phyloP scores from a whole-genome alignment of 495 filamentous ascomycete genomes.

The Annulohypoxylon nitens region DNA sequence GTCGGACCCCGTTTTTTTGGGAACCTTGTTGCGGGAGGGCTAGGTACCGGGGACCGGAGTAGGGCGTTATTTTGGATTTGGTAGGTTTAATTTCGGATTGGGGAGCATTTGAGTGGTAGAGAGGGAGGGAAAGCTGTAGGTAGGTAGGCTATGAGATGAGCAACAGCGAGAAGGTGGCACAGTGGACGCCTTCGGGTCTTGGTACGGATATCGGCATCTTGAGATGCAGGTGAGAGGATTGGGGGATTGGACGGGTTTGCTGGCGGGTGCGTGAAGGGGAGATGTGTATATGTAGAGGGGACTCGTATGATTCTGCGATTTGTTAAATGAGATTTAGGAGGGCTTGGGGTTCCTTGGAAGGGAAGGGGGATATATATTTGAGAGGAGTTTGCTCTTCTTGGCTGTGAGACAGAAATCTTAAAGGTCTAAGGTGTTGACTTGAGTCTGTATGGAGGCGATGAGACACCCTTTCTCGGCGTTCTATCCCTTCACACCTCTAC shows the following conservation, averaged over 20 bases:
- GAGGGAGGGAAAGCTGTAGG: neutral
- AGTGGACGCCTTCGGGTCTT: neutral
- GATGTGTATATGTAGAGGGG: neutral
- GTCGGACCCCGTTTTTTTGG: neutral
- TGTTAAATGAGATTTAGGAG: neutral
- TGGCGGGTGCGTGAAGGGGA: neutral
- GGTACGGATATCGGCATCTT: neutral
- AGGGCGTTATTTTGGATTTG: neutral
- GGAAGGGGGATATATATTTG: neutral
- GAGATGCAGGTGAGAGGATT: neutral
- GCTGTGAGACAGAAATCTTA: constrained; percentile 1
- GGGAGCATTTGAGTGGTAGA: too few relatives aligned
- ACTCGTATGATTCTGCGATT: neutral
- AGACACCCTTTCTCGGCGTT: constrained; percentile 6
- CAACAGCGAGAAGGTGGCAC: neutral
- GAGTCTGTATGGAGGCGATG: neutral
- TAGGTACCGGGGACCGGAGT: neutral
- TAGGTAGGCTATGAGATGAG: neutral
- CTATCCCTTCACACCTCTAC: neutral
- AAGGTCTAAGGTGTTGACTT: neutral
- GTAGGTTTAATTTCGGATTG: neutral
- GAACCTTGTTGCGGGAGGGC: neutral
- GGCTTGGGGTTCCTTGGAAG: neutral
- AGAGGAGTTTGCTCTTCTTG: neutral
- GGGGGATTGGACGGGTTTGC: neutral